Base-by-base conservation (phyloP, 2,329 filamentous ascomycete species). In the Lachnellula subtilissima region DNA sequence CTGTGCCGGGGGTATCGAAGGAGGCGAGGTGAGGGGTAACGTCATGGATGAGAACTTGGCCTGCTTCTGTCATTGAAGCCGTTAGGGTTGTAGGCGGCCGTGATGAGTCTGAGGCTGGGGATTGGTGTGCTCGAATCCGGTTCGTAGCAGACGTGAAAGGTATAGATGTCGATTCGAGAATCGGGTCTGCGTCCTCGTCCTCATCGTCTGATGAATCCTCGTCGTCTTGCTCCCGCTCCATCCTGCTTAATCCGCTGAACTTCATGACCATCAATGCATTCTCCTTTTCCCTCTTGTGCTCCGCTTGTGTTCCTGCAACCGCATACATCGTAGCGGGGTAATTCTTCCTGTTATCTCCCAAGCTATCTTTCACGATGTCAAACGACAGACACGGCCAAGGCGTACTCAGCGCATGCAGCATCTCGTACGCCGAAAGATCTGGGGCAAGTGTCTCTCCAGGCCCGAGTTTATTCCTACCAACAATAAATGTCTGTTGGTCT, bases 371-470 rank as follows among this genome's bases (percentile, higher is more conserved):
- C 60, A 99, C 75, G 58, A 99, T 87, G 71, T 97, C 94, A 74
- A 97, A 96, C 2, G 93, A 97, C 15, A 99, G 82, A 71, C 94
- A 99, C 3, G 94, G 94, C 94, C 94, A 99, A 1, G 91, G 91
- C 7, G 92, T 92, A 73, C 88, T 94, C 61, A 99, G 82, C 59
- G 85, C 91, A 78, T 99, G 94, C 57, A 99, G 84, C 91, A 99
- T 95, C 72, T 97, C 88, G 77, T 99, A 99, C 5, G 93, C 93
- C n/a, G 89, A 90, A 57, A 89, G 80, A 74, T 99, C 94, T 14
- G 94, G 93, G 3, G 91, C 85, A 55, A 99, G 82, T 5, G 91
- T 92, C 78, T 97, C 91, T 66, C 91, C 93, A 12, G 91, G 86
- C 62, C 91, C 90, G 61, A 97, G 82, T 76, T 94, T 93, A 72